A percentile compares a stretch with the other conserved stretches of the same genome.
Evolutionary conservation across 2,329 filamentous ascomycete genomes (phyloP).

Genomic region (Claviceps spartinae): DNA sequence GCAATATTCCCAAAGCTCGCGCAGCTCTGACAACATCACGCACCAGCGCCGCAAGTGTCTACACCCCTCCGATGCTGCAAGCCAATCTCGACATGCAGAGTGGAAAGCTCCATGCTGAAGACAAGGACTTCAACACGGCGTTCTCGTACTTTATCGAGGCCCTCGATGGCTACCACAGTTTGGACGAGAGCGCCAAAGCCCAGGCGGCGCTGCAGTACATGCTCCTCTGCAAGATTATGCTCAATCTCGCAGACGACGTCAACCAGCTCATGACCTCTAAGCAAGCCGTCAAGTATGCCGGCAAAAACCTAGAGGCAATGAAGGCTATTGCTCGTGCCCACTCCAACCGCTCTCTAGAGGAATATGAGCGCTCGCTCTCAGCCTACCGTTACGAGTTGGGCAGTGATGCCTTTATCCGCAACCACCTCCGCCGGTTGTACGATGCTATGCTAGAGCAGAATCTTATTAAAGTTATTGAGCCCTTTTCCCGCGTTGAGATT

Average conservation of each 20-base stretch:
- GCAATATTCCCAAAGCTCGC: constrained; percentile 90
- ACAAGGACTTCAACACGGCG: constrained; percentile 97
- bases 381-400: constrained; percentile 89
- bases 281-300: constrained; percentile 91
- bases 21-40: constrained; percentile 88
- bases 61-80: constrained; percentile 89
- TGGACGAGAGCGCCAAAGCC: constrained; percentile 79
- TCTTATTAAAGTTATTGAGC: constrained; percentile 98
- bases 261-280: constrained; percentile 90
- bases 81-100: constrained; percentile 98
- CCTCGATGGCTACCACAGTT: constrained; percentile 87
- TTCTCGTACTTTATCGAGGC: constrained; percentile 99
- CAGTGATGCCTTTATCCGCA: constrained; percentile 89
- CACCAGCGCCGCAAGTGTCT: constrained; percentile 91
- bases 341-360: constrained; percentile 86
- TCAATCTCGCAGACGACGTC: constrained; percentile 93
- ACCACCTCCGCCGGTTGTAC: constrained; percentile 88
- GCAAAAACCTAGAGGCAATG: constrained; percentile 95
- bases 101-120: constrained; percentile 95
- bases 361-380: constrained; percentile 87
- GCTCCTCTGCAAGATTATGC: constrained; percentile 99
- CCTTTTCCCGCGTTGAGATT: constrained; percentile 93
- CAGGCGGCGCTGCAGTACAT: constrained; percentile 98
- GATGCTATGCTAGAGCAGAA: constrained; percentile 99
- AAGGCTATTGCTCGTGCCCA: constrained; percentile 95